These are phyloP conservation scores for Hericium coralloides DNA, from an alignment of 768 basidiomycete genomes.

Conservation along the genomic window DNA sequence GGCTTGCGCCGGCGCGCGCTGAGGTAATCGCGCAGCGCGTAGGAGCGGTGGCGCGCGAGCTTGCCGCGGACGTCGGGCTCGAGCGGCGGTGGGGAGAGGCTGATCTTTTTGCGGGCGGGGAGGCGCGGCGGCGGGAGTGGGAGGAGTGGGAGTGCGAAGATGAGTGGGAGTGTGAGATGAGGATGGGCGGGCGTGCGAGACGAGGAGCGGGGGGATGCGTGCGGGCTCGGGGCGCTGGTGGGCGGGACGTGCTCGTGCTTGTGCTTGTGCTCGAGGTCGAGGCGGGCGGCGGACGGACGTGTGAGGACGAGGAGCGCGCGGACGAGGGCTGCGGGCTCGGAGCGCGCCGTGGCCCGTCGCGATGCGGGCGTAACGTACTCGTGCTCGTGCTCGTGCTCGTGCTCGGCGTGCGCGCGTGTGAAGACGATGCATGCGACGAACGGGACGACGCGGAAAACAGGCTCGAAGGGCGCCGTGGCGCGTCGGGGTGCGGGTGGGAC, in stretches of 20 bases:
- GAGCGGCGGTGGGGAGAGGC: not conserved
- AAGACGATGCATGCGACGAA: not conserved
- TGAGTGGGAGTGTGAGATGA: no score
- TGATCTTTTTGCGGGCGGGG: no score
- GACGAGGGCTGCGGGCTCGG: not conserved
- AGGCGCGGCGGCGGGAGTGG: no score
- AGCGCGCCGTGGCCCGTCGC: not conserved
- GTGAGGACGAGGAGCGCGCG: not conserved
- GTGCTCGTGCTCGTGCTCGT: not conserved
- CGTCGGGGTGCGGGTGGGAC: not conserved
- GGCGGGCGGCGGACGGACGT: not conserved
- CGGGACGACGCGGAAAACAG: not conserved
- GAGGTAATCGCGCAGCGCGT: not conserved
- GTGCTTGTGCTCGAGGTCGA: not conserved
- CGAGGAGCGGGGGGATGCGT: no score
- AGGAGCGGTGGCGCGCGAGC: not conserved
- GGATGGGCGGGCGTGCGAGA: no score
- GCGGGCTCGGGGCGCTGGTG: no score
- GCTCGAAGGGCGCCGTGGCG: not conserved
- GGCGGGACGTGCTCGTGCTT: no score
- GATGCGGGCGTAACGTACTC: not conserved
- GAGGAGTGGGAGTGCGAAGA: no score
- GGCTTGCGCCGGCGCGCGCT: not conserved
- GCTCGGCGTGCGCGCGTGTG: not conserved
- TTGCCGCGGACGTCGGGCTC: not conserved